Base-by-base conservation (phyloP, 2,329 filamentous ascomycete species). In the Cladosporium sp. region DNA sequence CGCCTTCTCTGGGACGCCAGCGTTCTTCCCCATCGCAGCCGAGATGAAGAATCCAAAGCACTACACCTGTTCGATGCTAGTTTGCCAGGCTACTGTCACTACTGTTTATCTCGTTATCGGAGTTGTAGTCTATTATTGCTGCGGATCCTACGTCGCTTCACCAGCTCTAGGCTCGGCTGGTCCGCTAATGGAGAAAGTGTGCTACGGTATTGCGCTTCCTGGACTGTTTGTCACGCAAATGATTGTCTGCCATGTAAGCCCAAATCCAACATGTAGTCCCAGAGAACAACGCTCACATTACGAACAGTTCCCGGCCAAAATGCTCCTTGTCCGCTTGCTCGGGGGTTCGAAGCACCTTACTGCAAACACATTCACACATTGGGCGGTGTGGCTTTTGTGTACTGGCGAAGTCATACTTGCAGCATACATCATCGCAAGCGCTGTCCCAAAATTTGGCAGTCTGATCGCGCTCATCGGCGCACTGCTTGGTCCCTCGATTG, bases 11-110 rank as follows among this genome's bases (percentile, higher is more conserved):
- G 85, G 84, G n/a, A 88, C 86, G 0, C 84, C 83, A 0, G 85
- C 85, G 1, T 89, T 89, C 71, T 76, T 89, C 1, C 86, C 86
- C 5, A 85, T 90, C 65, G 89, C 89, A 59, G 85, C 84, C 0
- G 88, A 90, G 76, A 90, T 90, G 86, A 80, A 78, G 51, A 79
- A 81, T 28, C 87, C 87, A 0, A 79, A 78, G 23, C 84, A 88
- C 69, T 89, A 85, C 74, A 81, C 81, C 65, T 88, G 88, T 73
- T 83, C 87, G 0, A 79, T 89, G 0, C 87, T 83, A 69, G 75
- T 83, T 11, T 86, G 84, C 74, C 87, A 88, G 85, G 79, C 75
- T 14, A 75, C 88, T 57, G 85, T 87, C 6, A 84, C 82, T 0
- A 79, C 82, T 0, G 82, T 83, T 0, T 89, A 89, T 70, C 78